phyloP scores from a whole-genome alignment of 257 asterid species.

The Sherardia arvensis region DNA sequence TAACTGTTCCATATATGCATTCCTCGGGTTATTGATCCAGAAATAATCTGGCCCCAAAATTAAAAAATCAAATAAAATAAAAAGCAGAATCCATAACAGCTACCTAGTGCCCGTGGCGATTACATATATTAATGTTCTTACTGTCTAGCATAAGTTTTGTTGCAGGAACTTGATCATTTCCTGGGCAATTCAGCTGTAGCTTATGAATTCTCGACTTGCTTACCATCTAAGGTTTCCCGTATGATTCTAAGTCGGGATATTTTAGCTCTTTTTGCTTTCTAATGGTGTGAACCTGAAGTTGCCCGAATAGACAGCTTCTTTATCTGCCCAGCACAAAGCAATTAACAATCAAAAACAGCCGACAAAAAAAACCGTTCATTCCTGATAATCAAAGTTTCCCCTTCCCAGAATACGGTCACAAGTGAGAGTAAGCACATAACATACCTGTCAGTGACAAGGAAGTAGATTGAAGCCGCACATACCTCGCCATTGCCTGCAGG shows the following conservation, averaged over 20 bases:
- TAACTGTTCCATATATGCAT: not conserved
- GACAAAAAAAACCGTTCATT: not conserved
- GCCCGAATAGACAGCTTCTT: conserved; percentile 65
- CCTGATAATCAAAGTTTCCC: not conserved
- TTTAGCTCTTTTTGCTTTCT: conserved; percentile 25
- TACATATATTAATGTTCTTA: not conserved
- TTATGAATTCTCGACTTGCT: conserved; percentile 2
- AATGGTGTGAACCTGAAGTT: conserved; percentile 72
- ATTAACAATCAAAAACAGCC: conserved; percentile 4
- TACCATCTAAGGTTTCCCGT: not conserved
- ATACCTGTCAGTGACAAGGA: conserved; percentile 78
- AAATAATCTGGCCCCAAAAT: not conserved
- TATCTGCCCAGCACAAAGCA: conserved; percentile 36
- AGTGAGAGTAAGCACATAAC: conserved; percentile 2
- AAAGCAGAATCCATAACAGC: not conserved
- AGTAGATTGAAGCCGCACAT: conserved; percentile 62
- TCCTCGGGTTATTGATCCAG: not conserved
- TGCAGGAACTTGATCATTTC: not conserved
- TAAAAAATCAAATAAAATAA: not conserved
- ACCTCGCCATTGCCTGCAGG: conserved; percentile 73
- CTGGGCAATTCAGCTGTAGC: not conserved
- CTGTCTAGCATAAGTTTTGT: not conserved
- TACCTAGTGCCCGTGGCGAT: not conserved
- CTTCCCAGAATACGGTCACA: conserved; percentile 4
- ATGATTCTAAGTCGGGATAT: conserved; percentile 15